These are phyloP conservation scores for Salvia miltiorrhiza DNA, from an alignment of 257 asterid genomes.

Conservation along the genomic window DNA sequence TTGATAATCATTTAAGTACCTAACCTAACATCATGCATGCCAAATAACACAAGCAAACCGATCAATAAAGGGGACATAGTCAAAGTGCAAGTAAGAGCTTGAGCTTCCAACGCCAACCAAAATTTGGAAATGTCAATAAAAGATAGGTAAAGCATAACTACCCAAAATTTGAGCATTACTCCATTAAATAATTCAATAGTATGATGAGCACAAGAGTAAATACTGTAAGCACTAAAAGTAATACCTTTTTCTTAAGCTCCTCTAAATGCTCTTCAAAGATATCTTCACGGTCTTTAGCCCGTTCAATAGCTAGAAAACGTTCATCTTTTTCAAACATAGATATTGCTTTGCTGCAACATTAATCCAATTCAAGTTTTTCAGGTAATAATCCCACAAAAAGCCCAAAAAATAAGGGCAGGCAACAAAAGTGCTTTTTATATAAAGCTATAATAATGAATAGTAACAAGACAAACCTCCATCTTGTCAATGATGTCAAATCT, in stretches of 20 bases:
- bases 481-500: slow-evolving; percentile 64
- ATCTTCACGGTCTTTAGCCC: slow-evolving; percentile 81
- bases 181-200: slow-evolving; percentile 3
- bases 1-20: neutral
- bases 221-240: neutral
- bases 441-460: neutral
- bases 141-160: neutral
- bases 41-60: neutral
- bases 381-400: slow-evolving; percentile 3
- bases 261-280: slow-evolving; percentile 66
- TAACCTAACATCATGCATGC: neutral
- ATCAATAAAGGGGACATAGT: neutral
- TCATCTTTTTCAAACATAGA: slow-evolving; percentile 76
- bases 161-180: neutral
- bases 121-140: neutral
- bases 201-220: neutral
- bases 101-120: neutral
- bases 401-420: neutral
- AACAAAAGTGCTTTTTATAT: neutral
- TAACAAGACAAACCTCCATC: slow-evolving; percentile 71
- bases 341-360: slow-evolving; percentile 61
- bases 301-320: slow-evolving; percentile 82
- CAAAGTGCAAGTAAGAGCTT: neutral
- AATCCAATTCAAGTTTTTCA: slow-evolving; percentile 26
- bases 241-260: slow-evolving; percentile 82